These are phyloP conservation scores for Colletotrichum sp. DNA, from an alignment of 2,329 filamentous ascomycete species.

Conservation along the genomic window DNA sequence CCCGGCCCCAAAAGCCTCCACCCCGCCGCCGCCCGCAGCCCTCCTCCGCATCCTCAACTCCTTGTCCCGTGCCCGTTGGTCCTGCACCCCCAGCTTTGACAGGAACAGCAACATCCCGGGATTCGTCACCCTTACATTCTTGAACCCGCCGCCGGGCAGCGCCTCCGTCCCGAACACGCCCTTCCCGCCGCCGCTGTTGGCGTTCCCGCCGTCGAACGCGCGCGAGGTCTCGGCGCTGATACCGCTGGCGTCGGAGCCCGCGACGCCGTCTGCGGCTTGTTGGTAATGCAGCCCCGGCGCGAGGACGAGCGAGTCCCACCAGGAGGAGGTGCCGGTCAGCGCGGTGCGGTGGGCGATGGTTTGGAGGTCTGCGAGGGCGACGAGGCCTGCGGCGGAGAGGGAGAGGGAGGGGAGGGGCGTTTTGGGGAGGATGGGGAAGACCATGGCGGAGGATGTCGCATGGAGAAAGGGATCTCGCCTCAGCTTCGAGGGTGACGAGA, in stretches of 20 bases:
- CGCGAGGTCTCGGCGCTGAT: slow-evolving; percentile 51
- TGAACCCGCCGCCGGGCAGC: background rate
- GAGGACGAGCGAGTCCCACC: slow-evolving; percentile 61
- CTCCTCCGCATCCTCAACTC: slow-evolving; percentile 30
- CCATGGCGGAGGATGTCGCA: background rate
- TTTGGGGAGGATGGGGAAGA: slow-evolving; percentile 46
- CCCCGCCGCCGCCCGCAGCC: slow-evolving; percentile 3
- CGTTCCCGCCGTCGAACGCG: slow-evolving; percentile 49
- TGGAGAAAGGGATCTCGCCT: background rate
- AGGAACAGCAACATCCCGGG: slow-evolving; percentile 48
- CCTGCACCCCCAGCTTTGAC: background rate
- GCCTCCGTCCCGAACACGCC: background rate
- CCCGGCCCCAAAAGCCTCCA: background rate
- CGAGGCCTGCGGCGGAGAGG: slow-evolving; percentile 57
- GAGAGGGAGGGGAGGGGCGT: slow-evolving; percentile 50
- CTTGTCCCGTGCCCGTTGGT: slow-evolving; percentile 36
- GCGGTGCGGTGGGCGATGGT: slow-evolving; percentile 61
- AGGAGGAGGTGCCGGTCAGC: slow-evolving; percentile 60
- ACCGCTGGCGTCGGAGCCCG: slow-evolving; percentile 28
- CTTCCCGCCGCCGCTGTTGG: background rate
- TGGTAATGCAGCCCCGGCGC: slow-evolving; percentile 67
- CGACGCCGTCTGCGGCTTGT: slow-evolving; percentile 58
- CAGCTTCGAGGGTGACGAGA: background rate
- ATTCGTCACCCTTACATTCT: slow-evolving; percentile 1
- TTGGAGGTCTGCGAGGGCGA: slow-evolving; percentile 64